Base-by-base conservation (phyloP, 441 rosid genomes). In the Gossypium schwendimanii region DNA sequence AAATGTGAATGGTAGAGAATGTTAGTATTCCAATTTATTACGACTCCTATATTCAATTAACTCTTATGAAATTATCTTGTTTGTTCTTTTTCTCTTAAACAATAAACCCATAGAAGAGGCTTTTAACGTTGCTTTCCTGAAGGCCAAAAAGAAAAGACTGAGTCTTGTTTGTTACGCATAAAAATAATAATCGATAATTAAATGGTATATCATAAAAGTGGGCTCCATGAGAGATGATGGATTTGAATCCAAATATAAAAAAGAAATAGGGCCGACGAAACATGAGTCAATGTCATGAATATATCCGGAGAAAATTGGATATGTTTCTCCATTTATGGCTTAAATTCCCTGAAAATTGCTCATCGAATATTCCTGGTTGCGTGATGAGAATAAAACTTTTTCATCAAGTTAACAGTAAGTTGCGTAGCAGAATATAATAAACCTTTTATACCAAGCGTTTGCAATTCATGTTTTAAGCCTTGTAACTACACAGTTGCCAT, bases 401-500 rank as follows among this genome's bases (percentile, higher is more conserved):
- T 45, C 14, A 20, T 24, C 26, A 63, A 71, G 31, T 0, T n/a
- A 6, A 33, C 55, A 12, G 5, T 45, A 66, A 45, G 69, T 76
- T 65, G 72, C 54, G 45, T 24, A 15, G 33, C 18, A 64, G 57
- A 65, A 17, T 55, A 33, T 21, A 63, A 39, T 53, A 11, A 47
- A 61, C 49, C 50, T 39, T 39, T 52, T 15, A 9, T 31, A 28
- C 1, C 11, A 10, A 31, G 12, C 47, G 23, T 61, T 7, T 28
- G 63, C 24, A 24, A 11, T 0, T 61, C 8, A 9, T 15, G 17
- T 21, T 36, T 8, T 36, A 10, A 33, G 26, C 28, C 45, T 61
- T 39, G 65, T 31, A 2, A 6, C 15, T 33, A 62, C 23, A 73
- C 36, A 64, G 64, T 57, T 61, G 20, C 41, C 57, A 89, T 89